These are phyloP conservation scores for Amylostereum chailletii DNA, from an alignment of 1,284 basidiomycete genomes.

Conservation along the genomic window DNA sequence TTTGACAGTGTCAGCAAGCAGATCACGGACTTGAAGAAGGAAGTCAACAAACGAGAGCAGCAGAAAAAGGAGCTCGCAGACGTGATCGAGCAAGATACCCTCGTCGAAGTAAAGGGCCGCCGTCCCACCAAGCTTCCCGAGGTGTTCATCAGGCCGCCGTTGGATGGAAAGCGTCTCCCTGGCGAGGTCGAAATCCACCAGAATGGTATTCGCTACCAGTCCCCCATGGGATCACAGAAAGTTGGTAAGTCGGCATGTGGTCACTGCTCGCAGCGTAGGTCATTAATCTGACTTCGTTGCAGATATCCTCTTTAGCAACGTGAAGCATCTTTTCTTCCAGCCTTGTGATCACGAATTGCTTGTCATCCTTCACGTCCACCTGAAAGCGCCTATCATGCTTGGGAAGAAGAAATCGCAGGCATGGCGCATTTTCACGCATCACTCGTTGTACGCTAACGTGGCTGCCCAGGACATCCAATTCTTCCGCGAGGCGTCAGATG, in stretches of 20 bases:
- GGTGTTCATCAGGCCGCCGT: conserved; percentile 88
- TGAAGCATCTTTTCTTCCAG: conserved; percentile 99
- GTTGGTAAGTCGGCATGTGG: conserved; percentile 58
- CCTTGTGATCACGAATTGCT: conserved; percentile 96
- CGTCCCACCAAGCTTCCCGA: conserved; percentile 82
- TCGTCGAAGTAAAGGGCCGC: conserved; percentile 82
- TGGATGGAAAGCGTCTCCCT: conserved; percentile 88
- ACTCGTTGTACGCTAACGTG: conserved; percentile 3
- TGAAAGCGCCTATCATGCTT: conserved; percentile 96
- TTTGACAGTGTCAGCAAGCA: conserved; percentile 87
- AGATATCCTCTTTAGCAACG: conserved; percentile 96
- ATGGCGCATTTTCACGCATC: conserved; percentile 17
- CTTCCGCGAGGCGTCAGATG: conserved; percentile 96
- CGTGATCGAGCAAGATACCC: conserved; percentile 89
- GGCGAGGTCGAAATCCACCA: conserved; percentile 98
- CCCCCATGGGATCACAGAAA: conserved; percentile 82
- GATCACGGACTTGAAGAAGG: conserved; percentile 94
- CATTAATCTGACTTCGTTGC: conserved; percentile 2
- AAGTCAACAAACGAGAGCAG: conserved; percentile 93
- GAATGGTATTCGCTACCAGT: conserved; percentile 93
- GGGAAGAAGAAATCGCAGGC: conserved; percentile 97
- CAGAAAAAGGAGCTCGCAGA: conserved; percentile 98
- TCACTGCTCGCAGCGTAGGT: neutral
- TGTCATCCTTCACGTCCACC: conserved; percentile 90
- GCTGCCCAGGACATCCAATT: conserved; percentile 85